phyloP scores from a whole-genome alignment of 176 grass and related monocot genomes.

The Triticum urartu region DNA sequence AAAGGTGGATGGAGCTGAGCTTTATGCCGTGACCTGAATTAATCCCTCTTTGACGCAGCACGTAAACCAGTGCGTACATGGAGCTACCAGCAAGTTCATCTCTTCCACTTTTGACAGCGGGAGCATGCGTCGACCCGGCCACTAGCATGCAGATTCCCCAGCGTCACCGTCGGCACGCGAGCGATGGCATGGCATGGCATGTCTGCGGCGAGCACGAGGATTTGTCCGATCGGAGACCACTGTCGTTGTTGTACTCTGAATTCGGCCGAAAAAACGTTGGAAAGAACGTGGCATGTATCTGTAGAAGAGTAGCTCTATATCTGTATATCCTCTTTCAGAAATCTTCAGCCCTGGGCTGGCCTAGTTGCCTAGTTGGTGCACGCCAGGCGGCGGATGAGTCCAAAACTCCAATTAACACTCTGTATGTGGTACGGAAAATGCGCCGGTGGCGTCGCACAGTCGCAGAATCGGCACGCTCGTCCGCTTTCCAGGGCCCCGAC shows the following conservation, averaged over 20 bases:
- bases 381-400: background rate
- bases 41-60: background rate
- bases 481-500: background rate
- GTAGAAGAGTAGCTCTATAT: too few species aligned
- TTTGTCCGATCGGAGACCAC: background rate
- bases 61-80: background rate
- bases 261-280: background rate
- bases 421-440: background rate
- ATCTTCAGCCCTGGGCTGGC: background rate
- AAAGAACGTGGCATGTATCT: background rate
- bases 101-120: background rate
- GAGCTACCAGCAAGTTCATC: background rate
- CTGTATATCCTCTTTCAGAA: background rate
- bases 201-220: background rate
- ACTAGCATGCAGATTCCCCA: background rate
- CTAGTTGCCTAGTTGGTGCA: background rate
- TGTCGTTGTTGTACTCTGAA: background rate
- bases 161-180: background rate
- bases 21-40: conserved; percentile 24
- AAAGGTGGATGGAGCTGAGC: conserved; percentile 6
- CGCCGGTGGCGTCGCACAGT: background rate
- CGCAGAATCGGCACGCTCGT: background rate
- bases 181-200: background rate
- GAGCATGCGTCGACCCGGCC: background rate
- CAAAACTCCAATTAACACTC: background rate